Evolutionary conservation across 345 rosid species (phyloP).

Genomic region (Eucalyptus marginata): DNA sequence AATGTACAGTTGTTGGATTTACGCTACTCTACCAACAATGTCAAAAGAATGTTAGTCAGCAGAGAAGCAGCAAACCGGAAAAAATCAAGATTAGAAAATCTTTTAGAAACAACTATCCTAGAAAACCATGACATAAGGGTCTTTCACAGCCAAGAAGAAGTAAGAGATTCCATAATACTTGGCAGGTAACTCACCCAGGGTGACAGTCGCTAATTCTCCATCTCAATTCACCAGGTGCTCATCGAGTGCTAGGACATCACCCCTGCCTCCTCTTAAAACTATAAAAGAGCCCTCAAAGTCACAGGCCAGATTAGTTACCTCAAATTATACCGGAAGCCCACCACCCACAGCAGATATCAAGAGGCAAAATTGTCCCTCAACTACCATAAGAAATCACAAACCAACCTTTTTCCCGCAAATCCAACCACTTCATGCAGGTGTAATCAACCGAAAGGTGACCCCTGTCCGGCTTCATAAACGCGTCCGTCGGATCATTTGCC

Average conservation of each 20-base stretch:
- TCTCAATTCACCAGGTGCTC: constrained; percentile 75
- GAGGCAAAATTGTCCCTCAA: not conserved
- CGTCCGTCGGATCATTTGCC: constrained; percentile 19
- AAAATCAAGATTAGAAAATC: not conserved
- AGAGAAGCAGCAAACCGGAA: not conserved
- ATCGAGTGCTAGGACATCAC: constrained; percentile 84
- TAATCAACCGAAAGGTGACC: constrained; percentile 71
- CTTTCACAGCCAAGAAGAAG: not conserved
- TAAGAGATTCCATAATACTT: not conserved
- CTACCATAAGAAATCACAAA: not conserved
- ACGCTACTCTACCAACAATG: not conserved
- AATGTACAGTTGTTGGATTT: not conserved
- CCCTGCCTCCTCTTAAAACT: constrained; percentile 75
- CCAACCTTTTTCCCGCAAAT: constrained; percentile 43
- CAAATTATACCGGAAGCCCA: not conserved
- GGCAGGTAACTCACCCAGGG: constrained; percentile 59
- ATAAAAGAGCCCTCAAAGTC: constrained; percentile 30
- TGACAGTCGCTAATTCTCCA: constrained; percentile 85
- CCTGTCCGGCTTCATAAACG: constrained; percentile 26
- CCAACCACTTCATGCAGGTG: constrained; percentile 74
- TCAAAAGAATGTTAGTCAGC: fast-evolving
- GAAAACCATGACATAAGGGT: not conserved
- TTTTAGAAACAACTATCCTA: not conserved
- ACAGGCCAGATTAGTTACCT: not conserved
- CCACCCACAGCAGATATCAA: not conserved